A percentile compares a stretch with the other conserved stretches of the same genome.
Evolutionary conservation across 1,284 basidiomycete genomes (phyloP).

Genomic region (Athelia sp.): DNA sequence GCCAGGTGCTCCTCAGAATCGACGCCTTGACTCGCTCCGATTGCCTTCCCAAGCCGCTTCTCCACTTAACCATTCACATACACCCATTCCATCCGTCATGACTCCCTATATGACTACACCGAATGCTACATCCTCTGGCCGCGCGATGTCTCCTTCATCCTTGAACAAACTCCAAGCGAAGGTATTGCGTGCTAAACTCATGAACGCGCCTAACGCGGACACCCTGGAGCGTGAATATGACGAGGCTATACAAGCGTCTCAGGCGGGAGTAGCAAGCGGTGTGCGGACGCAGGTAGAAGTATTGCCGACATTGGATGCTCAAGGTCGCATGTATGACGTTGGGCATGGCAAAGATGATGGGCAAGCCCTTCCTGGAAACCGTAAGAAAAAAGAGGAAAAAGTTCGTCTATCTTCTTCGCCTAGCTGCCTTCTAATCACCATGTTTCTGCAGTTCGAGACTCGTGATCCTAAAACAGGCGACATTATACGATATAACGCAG

Average conservation of each 20-base stretch:
- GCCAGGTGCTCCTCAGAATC: constrained; percentile 42
- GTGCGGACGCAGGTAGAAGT: constrained; percentile 70
- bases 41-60: constrained; percentile 46
- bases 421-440: constrained; percentile 3
- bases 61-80: constrained; percentile 53
- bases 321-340: constrained; percentile 87
- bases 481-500: constrained; percentile 78
- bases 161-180: constrained; percentile 93
- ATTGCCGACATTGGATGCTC: constrained; percentile 85
- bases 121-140: constrained; percentile 24
- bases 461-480: constrained; percentile 87
- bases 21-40: constrained; percentile 51
- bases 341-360: constrained; percentile 64
- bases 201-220: constrained; percentile 68
- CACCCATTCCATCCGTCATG: constrained; percentile 87
- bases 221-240: constrained; percentile 85
- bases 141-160: constrained; percentile 69
- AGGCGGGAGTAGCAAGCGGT: constrained; percentile 36
- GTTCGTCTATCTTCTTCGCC: constrained; percentile 28
- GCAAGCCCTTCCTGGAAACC: constrained; percentile 55
- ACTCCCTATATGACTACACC: constrained; percentile 55
- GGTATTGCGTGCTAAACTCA: constrained; percentile 87
- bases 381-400: constrained; percentile 69
- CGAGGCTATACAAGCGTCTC: constrained; percentile 46
- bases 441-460: constrained; percentile 67